Conservation (phyloP, 2,329 filamentous ascomycete genomes). For the Sphaerulina populicola region DNA sequence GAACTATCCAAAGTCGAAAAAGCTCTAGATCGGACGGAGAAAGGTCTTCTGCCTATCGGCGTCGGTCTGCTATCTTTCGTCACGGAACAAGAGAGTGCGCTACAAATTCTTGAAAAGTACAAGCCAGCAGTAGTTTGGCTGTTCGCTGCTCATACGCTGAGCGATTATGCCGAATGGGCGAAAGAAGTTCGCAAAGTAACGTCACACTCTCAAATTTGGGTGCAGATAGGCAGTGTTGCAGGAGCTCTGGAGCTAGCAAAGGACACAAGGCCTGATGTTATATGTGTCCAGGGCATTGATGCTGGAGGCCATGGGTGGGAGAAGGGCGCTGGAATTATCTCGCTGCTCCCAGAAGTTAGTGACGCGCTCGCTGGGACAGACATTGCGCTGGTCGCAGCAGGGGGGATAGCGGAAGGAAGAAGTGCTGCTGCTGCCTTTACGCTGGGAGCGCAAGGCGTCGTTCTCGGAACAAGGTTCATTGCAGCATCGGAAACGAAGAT, state of each 20-base stretch:
- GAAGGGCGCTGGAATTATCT: constrained; percentile 48
- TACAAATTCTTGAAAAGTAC: constrained; percentile 47
- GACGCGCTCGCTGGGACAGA: constrained; percentile 36
- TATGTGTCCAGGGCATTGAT: constrained; percentile 56
- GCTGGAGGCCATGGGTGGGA: constrained; percentile 57
- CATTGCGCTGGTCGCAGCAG: constrained; percentile 49
- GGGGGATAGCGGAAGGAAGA: constrained; percentile 49
- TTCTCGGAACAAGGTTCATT: constrained; percentile 58
- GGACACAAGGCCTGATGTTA: constrained; percentile 45
- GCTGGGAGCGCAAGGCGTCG: constrained; percentile 47
- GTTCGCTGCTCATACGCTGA: constrained; percentile 48
- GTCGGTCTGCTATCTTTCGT: constrained; percentile 54
- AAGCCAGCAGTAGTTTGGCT: constrained; percentile 57
- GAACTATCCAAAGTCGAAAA: constrained; percentile 17
- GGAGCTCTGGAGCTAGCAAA: constrained; percentile 45
- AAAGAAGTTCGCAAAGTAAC: constrained; percentile 28
- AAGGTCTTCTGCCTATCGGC: constrained; percentile 43
- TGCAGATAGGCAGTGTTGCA: constrained; percentile 54
- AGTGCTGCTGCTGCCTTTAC: constrained; percentile 49
- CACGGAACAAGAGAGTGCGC: constrained; percentile 34
- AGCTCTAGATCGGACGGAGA: constrained; percentile 4
- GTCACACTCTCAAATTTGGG: constrained; percentile 43
- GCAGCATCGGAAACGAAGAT: constrained; percentile 36
- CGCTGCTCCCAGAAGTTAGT: constrained; percentile 51
- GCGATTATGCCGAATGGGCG: constrained; percentile 34